Evolutionary conservation across 768 basidiomycete genomes (phyloP), one percentile per base, ranked within the genome.

Genomic region (Tricholoma sp.): DNA sequence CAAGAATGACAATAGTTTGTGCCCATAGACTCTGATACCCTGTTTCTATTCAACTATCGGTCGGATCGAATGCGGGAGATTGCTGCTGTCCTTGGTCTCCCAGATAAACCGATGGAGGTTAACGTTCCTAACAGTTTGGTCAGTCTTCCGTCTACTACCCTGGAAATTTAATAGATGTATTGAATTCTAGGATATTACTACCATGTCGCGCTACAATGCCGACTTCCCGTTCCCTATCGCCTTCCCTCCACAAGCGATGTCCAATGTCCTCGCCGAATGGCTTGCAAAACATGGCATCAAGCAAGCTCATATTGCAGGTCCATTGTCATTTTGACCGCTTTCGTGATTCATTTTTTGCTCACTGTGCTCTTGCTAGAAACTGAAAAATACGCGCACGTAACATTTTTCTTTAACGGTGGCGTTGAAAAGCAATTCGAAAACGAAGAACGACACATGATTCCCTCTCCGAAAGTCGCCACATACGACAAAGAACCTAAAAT

Each of bases 401-500:
- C 94, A 0, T 96, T 97, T 79, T 97, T 96, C 82, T 96, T 97
- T 82, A 97, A 96, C 71, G 95, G 94, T 12, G 94, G 94, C 55
- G 85, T 94, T 29, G 95, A 97, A 77, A 91, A 94, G 68, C 91
- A 95, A 65, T 98, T 91, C 71, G 77, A 81, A 12, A 70, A 76
- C 33, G 95, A 97, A 67, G 88, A 91, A 62, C 79, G 95, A 13
- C 78, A 85, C 68, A 86, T 97, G 90, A 86, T 96, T 57, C 82
- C 91, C 3, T 94, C 92, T 13, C 95, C 94, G 41, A 95, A 91
- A 65, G 94, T 96, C 29, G 87, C 94, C 6, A 98, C 94, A 6
- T 98, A 98, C 72, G 94, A 98, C 73, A 81, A 89, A 64, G 79
- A 90, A 61, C 94, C 94, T 2, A 82, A 85, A 64, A 97, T 98